Percentiles rank a stretch among this genome's conserved stretches.
Evolutionary conservation across 495 filamentous ascomycete species (phyloP).

Genomic region (Hamigera avellanea): DNA sequence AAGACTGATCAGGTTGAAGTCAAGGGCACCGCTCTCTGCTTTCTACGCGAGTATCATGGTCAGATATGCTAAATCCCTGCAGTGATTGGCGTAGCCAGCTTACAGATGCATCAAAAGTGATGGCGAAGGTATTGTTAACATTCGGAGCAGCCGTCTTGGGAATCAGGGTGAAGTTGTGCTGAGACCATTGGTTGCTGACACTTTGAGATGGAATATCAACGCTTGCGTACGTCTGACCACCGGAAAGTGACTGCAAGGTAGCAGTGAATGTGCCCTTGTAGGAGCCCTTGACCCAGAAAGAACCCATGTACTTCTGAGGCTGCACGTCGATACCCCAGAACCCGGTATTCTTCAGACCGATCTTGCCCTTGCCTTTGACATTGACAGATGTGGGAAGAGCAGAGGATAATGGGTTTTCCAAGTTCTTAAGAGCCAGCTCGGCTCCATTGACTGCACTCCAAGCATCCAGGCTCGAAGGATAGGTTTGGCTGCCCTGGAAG

Average conservation of each 20-base stretch:
- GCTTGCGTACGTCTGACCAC: conserved; percentile 18
- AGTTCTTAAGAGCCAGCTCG: conserved; percentile 39
- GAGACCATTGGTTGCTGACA: conserved; percentile 15
- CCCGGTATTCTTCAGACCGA: conserved; percentile 47
- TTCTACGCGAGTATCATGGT: conserved; percentile 12
- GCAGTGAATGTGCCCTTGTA: conserved; percentile 20
- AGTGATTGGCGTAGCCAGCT: conserved; percentile 1
- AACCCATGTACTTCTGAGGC: conserved; percentile 37
- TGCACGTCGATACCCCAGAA: conserved; percentile 55
- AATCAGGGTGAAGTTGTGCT: conserved; percentile 24
- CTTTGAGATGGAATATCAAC: conserved; percentile 16
- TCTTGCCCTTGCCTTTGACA: conserved; percentile 31
- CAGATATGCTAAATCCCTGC: background rate
- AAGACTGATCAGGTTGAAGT: conserved; percentile 55
- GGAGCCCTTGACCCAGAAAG: conserved; percentile 44
- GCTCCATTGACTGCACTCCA: conserved; percentile 45
- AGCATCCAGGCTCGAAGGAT: conserved; percentile 32
- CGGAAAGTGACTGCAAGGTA: conserved; percentile 16
- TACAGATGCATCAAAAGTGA: conserved; percentile 44
- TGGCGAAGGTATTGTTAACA: conserved; percentile 51
- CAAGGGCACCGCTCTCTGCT: conserved; percentile 36
- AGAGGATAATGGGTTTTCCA: conserved; percentile 42
- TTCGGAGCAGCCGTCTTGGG: conserved; percentile 34
- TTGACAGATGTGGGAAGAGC: conserved; percentile 51
- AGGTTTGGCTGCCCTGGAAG: conserved; percentile 46